Conservation (phyloP, 768 basidiomycete genomes). For the Phanerochaete sordida region DNA sequence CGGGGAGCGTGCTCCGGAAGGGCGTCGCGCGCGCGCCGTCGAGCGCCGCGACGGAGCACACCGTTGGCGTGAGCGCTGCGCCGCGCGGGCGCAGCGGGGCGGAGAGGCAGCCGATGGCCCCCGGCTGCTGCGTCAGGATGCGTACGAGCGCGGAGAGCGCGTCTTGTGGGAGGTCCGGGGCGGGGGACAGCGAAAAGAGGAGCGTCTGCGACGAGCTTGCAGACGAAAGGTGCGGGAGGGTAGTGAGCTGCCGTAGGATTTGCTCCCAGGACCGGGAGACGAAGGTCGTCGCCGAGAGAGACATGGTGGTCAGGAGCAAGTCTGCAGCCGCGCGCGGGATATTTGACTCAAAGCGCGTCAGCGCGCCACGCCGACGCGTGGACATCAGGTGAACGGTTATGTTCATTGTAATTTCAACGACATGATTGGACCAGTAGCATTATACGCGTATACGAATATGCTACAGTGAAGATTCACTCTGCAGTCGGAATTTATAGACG, state of each 20-base stretch:
- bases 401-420: too few species aligned
- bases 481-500: conserved; percentile 33
- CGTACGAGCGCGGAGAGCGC: conserved; percentile 32
- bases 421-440: too few species aligned
- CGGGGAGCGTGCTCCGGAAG: conserved; percentile 65
- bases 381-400: too few species aligned
- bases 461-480: not conserved
- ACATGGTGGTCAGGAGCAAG: not conserved
- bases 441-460: too few species aligned
- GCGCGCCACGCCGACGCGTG: too few species aligned
- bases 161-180: conserved; percentile 43
- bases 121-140: conserved; percentile 18
- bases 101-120: conserved; percentile 61
- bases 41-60: conserved; percentile 59
- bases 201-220: not conserved
- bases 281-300: not conserved
- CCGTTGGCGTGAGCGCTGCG: conserved; percentile 22
- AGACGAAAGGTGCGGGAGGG: not conserved
- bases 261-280: not conserved
- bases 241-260: not conserved
- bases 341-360: not conserved
- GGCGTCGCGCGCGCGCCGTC: conserved; percentile 38
- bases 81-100: conserved; percentile 36
- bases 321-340: not conserved
- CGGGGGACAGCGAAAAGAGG: conserved; percentile 41